Evolutionary conservation across 2,329 filamentous ascomycete genomes (phyloP), one percentile per base, ranked within the genome.

Genomic region (Fusarium pininemorale): DNA sequence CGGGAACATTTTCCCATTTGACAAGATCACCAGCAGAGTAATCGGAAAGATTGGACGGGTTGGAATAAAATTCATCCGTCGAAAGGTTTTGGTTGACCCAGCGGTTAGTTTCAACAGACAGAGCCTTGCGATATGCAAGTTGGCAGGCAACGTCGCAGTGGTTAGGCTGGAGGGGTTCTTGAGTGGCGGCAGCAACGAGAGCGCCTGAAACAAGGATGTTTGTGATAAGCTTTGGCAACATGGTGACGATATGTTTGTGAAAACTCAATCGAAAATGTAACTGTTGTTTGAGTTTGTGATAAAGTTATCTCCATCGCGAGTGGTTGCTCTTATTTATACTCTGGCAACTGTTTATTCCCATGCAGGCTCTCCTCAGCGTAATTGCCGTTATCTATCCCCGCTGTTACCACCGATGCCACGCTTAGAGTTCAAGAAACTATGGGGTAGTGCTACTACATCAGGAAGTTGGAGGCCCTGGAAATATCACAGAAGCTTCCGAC

Each of bases 1-100:
- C 22, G 13, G 68, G 32, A 9, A 70, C 12, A 8, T 70, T 15
- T 13, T 70, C 66, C 68, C 68, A 70, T 3, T 70, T 70, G 14
- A 70, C 61, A 3, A 70, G 60, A 15, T 70, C 68, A 3, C 68
- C 68, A 16, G 28, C 54, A 0, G 47, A 48, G 13, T 70, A 61
- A 0, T 50, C 32, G 0, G 68, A 70, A 0, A 70, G 54, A 5
- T 70, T 70, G 22, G 48, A 38, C 1, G 68, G 66, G 11, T 62
- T 71, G 4, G 61, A n/a, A 39, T 71, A 71, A 24, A 71, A 71
- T 0, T 42, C n/a, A 4, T 71, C 66, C 0, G 54, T 60, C 1
- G 54, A 26, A 5, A 71, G 4, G 3, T 71, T 64, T 1, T 35
- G 38, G 39, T 71, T 70, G 10, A 71, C 68, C 68, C 61, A 70